Evolutionary conservation across 345 rosid genomes (phyloP).

Genomic region (Eucalyptus microcorys): DNA sequence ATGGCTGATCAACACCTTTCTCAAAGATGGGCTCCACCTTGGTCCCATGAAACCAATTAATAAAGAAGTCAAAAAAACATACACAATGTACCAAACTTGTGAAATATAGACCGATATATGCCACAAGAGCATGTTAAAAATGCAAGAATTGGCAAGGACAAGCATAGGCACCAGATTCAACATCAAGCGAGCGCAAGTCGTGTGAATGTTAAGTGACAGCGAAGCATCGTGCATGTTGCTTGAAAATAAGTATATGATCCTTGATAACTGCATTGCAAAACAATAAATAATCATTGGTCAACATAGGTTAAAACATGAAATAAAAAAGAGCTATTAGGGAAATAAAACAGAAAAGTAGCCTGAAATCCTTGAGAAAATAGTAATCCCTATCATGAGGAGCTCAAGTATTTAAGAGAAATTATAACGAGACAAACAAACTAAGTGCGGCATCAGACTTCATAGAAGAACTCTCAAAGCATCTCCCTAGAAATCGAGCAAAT

Average conservation of each 20-base stretch:
- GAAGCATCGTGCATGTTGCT: constrained; percentile 99
- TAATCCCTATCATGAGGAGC: background rate
- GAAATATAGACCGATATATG: background rate
- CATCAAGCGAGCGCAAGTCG: constrained; percentile 97
- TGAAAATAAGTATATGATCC: constrained; percentile 90
- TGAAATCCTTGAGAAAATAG: background rate
- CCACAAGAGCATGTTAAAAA: background rate
- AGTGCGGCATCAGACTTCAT: background rate
- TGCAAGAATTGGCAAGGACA: background rate
- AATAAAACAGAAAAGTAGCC: background rate
- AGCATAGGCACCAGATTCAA: constrained; percentile 68
- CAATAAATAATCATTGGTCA: background rate
- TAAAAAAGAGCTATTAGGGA: background rate
- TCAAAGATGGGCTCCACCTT: constrained; percentile 99
- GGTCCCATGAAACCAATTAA: background rate
- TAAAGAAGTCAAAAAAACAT: constrained; percentile 2
- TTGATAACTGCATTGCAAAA: constrained; percentile 59
- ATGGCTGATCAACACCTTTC: constrained; percentile 87
- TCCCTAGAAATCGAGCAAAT: background rate
- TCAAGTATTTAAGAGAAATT: background rate
- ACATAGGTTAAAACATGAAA: background rate
- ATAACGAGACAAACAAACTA: background rate
- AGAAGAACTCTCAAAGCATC: background rate
- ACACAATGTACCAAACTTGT: background rate
- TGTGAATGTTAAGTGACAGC: constrained; percentile 88